A percentile compares a stretch with the other conserved stretches of the same genome.
Conservation (phyloP, 2,329 filamentous ascomycete species). For the Sordariomycetes sp. region DNA sequence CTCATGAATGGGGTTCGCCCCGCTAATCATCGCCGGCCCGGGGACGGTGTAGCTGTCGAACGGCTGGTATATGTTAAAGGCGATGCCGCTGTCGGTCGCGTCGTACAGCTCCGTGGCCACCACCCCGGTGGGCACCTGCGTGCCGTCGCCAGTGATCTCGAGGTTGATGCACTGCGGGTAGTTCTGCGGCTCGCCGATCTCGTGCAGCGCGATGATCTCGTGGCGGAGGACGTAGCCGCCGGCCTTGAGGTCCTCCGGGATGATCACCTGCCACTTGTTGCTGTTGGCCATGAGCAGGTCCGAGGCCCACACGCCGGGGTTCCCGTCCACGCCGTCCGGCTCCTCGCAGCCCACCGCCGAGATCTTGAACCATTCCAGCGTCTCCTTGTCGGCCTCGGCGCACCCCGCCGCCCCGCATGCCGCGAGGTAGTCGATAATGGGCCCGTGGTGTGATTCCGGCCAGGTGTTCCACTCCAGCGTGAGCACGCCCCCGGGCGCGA, state of each 20-base stretch:
- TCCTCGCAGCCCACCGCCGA: conserved; percentile 36
- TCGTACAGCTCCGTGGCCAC: conserved; percentile 24
- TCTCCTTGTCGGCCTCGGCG: conserved; percentile 34
- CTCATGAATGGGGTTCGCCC: not conserved
- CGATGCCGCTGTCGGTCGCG: conserved; percentile 13
- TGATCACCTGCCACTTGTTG: conserved; percentile 33
- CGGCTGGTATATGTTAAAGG: conserved; percentile 22
- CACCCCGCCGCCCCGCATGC: conserved; percentile 41
- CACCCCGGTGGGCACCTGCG: conserved; percentile 14
- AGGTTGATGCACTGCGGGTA: conserved; percentile 43
- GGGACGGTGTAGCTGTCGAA: conserved; percentile 20
- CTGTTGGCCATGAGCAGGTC: conserved; percentile 38
- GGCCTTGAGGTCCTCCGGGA: conserved; percentile 32
- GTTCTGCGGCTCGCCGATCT: conserved; percentile 28
- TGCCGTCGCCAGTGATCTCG: conserved; percentile 27
- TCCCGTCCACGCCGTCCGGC: conserved; percentile 14
- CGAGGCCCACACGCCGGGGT: conserved; percentile 41
- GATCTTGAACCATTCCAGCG: conserved; percentile 50
- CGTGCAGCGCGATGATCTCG: conserved; percentile 45
- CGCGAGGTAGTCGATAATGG: conserved; percentile 52
- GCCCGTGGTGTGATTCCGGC: conserved; percentile 52
- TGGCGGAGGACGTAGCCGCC: conserved; percentile 45
- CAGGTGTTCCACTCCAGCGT: conserved; percentile 53
- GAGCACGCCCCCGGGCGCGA: conserved; percentile 50
- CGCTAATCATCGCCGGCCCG: conserved; percentile 13